Evolutionary conservation across 495 filamentous ascomycete species (phyloP).

Genomic region (Penicillium pulvis): DNA sequence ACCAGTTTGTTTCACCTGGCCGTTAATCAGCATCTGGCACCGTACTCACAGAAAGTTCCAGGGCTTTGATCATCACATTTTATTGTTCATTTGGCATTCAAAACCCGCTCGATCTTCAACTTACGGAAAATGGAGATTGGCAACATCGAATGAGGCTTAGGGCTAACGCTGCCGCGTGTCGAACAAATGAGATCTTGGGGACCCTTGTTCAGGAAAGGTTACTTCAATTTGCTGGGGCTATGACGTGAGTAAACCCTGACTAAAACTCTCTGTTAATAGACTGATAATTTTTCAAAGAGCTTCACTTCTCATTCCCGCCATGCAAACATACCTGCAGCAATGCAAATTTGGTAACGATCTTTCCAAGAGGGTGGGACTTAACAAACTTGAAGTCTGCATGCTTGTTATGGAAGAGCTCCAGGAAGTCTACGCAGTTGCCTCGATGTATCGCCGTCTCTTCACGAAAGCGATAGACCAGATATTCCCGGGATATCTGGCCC

Average conservation of each 20-base stretch:
- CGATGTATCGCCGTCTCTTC: constrained; percentile 37
- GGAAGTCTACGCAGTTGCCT: constrained; percentile 37
- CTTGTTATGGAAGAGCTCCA: constrained; percentile 42
- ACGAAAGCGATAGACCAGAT: constrained; percentile 33
- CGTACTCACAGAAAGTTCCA: constrained; percentile 9
- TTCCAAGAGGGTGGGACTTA: constrained; percentile 35
- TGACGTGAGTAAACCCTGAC: constrained; percentile 30
- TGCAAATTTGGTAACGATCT: constrained; percentile 35
- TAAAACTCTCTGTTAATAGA: too few species aligned
- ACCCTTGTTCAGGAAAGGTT: constrained; percentile 32
- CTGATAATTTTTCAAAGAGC: too few species aligned
- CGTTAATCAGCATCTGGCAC: not conserved
- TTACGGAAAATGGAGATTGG: constrained; percentile 18
- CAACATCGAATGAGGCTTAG: constrained; percentile 21
- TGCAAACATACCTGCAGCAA: constrained; percentile 43
- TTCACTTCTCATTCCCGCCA: constrained; percentile 41
- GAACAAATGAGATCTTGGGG: constrained; percentile 37
- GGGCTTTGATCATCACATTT: constrained; percentile 32
- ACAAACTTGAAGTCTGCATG: constrained; percentile 46
- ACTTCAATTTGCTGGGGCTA: constrained; percentile 32
- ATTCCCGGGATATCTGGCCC: constrained; percentile 23
- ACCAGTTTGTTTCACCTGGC: constrained; percentile 28
- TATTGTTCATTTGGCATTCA: constrained; percentile 32
- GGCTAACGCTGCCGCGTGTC: constrained; percentile 33
- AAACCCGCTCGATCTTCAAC: constrained; percentile 13